A percentile compares a stretch with the other conserved stretches of the same genome.
Evolutionary conservation across 768 basidiomycete species (phyloP).

Genomic region (Rhodotorula babjevae): DNA sequence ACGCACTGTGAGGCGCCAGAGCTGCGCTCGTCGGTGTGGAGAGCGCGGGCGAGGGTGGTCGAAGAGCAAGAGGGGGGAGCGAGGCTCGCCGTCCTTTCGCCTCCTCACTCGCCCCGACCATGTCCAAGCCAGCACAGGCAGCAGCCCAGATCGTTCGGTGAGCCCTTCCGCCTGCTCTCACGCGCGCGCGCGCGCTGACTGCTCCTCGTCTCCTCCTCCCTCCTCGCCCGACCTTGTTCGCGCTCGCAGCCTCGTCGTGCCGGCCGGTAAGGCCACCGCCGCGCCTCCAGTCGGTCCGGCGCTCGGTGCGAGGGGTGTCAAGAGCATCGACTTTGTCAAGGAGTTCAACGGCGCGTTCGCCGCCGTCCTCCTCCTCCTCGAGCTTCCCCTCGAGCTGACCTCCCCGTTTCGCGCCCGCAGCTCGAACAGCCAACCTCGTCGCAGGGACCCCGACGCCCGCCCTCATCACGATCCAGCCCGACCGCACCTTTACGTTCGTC

Average conservation of each 20-base stretch:
- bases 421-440: constrained; percentile 81
- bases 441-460: constrained; percentile 84
- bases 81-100: no score
- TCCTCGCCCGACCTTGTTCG: neutral
- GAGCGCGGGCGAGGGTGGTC: no score
- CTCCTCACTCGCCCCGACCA: neutral
- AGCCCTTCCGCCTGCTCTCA: neutral
- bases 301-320: constrained; percentile 94
- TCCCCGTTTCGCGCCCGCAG: constrained; percentile 43
- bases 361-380: neutral
- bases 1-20: no score
- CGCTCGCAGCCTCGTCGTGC: constrained; percentile 71
- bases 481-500: constrained; percentile 88
- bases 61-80: no score
- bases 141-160: constrained; percentile 26
- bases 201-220: neutral
- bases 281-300: constrained; percentile 95
- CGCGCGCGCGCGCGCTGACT: neutral
- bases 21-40: no score
- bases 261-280: constrained; percentile 91
- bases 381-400: neutral
- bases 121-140: constrained; percentile 26
- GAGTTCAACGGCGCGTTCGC: constrained; percentile 67
- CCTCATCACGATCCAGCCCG: constrained; percentile 86
- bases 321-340: constrained; percentile 99